Evolutionary conservation across 176 grass and related monocot species (phyloP).

Genomic region (Paspalum vaginatum): DNA sequence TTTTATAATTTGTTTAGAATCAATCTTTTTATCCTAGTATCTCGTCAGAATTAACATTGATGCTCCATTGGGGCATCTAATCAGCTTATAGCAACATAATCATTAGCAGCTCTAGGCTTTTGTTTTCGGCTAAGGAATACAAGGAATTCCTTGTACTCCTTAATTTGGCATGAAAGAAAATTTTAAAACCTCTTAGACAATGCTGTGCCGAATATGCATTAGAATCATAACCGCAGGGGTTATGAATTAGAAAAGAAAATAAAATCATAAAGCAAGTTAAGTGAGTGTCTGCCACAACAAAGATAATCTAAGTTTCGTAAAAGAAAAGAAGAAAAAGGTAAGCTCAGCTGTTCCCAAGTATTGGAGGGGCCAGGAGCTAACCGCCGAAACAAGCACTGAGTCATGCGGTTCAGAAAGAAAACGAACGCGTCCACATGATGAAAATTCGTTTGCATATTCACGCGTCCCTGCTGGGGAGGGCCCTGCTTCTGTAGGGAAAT

Average conservation of each 20-base stretch:
- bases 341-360: not conserved
- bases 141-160: too few relatives aligned
- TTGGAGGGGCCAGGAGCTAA: constrained; percentile 10
- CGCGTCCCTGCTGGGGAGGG: not conserved
- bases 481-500: not conserved
- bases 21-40: too few relatives aligned
- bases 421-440: not conserved
- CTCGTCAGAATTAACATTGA: too few relatives aligned
- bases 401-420: not conserved
- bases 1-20: too few relatives aligned
- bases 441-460: constrained; percentile 1
- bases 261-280: not conserved
- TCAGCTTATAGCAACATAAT: too few relatives aligned
- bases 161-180: not conserved
- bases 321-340: too few relatives aligned
- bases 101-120: not conserved
- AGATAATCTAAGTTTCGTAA: not conserved
- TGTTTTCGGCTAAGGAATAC: not conserved
- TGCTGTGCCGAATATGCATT: not conserved
- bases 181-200: not conserved
- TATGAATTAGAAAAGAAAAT: not conserved
- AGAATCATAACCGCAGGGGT: constrained; percentile 11
- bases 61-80: too few relatives aligned
- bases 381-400: constrained; percentile 10
- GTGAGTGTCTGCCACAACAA: not conserved